These are phyloP conservation scores for Polyporus arcularius DNA, from an alignment of 768 basidiomycete species.

Conservation along the genomic window DNA sequence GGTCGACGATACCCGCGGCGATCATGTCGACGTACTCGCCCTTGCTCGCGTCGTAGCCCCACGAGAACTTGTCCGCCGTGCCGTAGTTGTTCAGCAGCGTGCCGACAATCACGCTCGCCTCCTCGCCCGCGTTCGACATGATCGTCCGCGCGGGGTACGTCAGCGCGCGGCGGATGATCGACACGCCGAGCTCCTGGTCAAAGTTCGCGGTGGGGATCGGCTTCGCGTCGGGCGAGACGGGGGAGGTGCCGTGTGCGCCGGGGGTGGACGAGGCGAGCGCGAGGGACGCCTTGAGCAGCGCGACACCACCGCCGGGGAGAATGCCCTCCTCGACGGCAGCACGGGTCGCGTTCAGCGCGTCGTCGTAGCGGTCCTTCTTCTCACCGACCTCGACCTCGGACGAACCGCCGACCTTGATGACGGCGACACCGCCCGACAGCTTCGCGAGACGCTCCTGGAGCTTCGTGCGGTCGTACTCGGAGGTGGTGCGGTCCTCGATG, in stretches of 20 bases:
- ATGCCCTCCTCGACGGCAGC: conserved; percentile 99
- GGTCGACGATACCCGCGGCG: conserved; percentile 91
- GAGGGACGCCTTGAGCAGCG: conserved; percentile 83
- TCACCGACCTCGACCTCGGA: conserved; percentile 96
- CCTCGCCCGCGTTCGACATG: conserved; percentile 92
- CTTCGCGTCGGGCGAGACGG: conserved; percentile 57
- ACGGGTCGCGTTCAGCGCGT: conserved; percentile 96
- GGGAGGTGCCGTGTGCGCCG: conserved; percentile 27
- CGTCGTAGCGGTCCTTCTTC: conserved; percentile 99
- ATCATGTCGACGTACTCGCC: conserved; percentile 97
- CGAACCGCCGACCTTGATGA: conserved; percentile 95
- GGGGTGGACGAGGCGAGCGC: conserved; percentile 54
- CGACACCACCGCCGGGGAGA: conserved; percentile 94
- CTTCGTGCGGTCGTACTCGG: conserved; percentile 92
- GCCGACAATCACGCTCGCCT: conserved; percentile 91
- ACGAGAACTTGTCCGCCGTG: conserved; percentile 72
- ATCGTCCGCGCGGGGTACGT: conserved; percentile 85
- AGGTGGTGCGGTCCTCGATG: conserved; percentile 79
- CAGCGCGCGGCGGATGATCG: conserved; percentile 87
- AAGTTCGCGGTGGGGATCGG: conserved; percentile 86
- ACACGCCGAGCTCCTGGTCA: conserved; percentile 94
- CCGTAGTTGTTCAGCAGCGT: conserved; percentile 73
- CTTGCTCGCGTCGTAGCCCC: conserved; percentile 90
- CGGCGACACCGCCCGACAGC: conserved; percentile 93
- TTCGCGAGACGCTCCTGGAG: conserved; percentile 97